Conservation (phyloP, 2,329 filamentous ascomycete species). For the Aspergillus transmontanensis region DNA sequence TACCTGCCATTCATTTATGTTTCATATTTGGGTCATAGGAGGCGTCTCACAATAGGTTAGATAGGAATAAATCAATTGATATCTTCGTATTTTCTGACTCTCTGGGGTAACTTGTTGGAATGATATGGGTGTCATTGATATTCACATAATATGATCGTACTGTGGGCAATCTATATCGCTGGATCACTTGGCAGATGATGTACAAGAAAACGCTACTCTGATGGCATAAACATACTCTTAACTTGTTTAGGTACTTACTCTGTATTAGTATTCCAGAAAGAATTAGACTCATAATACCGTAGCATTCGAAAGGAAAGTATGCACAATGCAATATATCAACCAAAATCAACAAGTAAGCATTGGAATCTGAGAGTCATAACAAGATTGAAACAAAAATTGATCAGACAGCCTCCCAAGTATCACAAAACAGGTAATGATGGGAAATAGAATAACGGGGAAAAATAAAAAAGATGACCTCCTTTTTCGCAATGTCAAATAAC, state of each 20-base stretch:
- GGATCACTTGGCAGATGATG: not conserved
- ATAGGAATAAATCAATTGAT: not conserved
- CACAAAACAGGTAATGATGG: constrained; percentile 22
- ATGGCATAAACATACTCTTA: not conserved
- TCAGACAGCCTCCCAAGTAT: constrained; percentile 44
- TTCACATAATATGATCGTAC: not conserved
- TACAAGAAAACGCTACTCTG: not conserved
- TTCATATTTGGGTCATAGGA: constrained; percentile 8
- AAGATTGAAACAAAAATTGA: constrained; percentile 27
- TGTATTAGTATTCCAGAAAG: constrained; percentile 10
- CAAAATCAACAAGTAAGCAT: constrained; percentile 9
- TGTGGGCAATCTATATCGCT: not conserved
- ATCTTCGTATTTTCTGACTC: not conserved
- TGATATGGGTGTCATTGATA: too few relatives aligned
- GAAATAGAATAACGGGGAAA: constrained; percentile 3
- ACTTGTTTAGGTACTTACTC: not conserved
- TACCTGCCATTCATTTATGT: constrained; percentile 1
- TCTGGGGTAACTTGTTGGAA: too few relatives aligned
- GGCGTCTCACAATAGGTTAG: not conserved
- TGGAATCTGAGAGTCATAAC: constrained; percentile 15
- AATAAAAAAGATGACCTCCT: constrained; percentile 18
- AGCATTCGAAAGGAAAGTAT: constrained; percentile 10
- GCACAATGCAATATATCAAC: constrained; percentile 15
- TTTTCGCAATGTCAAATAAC: constrained; percentile 16
- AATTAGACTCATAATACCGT: constrained; percentile 3